Evolutionary conservation across 2,329 filamentous ascomycete genomes (phyloP).

Genomic region (Knoxdaviesia proteae): DNA sequence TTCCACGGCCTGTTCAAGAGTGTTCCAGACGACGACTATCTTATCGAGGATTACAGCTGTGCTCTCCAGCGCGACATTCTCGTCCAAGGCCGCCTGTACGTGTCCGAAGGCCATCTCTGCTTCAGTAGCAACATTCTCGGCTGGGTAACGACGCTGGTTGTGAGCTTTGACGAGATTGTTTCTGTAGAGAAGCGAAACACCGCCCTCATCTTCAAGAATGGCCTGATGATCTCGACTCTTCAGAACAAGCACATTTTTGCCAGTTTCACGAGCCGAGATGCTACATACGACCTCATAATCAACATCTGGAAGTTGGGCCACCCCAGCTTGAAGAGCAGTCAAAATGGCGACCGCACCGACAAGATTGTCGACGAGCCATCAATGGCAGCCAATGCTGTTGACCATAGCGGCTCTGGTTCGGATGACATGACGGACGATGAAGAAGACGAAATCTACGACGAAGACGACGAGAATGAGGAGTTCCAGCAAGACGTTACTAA

Average conservation of each 20-base stretch:
- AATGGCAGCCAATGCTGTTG: slow-evolving; percentile 14
- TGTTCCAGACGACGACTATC: slow-evolving; percentile 90
- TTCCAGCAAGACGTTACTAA: slow-evolving; percentile 17
- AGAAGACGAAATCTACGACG: slow-evolving; percentile 57
- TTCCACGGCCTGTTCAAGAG: slow-evolving; percentile 90
- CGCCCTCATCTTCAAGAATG: slow-evolving; percentile 88
- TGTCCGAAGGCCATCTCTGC: slow-evolving; percentile 92
- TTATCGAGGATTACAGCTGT: slow-evolving; percentile 97
- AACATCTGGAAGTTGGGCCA: slow-evolving; percentile 98
- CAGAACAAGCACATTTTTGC: slow-evolving; percentile 93
- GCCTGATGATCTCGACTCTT: slow-evolving; percentile 85
- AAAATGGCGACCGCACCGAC: slow-evolving; percentile 87
- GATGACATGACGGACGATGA: slow-evolving; percentile 43
- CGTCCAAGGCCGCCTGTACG: slow-evolving; percentile 79
- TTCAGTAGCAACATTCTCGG: slow-evolving; percentile 98
- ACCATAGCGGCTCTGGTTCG: slow-evolving; percentile 33
- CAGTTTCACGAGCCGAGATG: slow-evolving; percentile 82
- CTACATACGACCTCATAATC: slow-evolving; percentile 90
- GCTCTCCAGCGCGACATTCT: slow-evolving; percentile 90
- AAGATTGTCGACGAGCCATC: slow-evolving; percentile 40
- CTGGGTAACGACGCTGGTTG: slow-evolving; percentile 92
- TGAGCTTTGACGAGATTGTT: slow-evolving; percentile 95
- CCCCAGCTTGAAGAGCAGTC: slow-evolving; percentile 70
- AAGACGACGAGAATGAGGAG: slow-evolving; percentile 60
- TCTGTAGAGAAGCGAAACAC: slow-evolving; percentile 95